Evolutionary conservation across 2,329 filamentous ascomycete species (phyloP).

Genomic region (Blastomyces gilchristii): DNA sequence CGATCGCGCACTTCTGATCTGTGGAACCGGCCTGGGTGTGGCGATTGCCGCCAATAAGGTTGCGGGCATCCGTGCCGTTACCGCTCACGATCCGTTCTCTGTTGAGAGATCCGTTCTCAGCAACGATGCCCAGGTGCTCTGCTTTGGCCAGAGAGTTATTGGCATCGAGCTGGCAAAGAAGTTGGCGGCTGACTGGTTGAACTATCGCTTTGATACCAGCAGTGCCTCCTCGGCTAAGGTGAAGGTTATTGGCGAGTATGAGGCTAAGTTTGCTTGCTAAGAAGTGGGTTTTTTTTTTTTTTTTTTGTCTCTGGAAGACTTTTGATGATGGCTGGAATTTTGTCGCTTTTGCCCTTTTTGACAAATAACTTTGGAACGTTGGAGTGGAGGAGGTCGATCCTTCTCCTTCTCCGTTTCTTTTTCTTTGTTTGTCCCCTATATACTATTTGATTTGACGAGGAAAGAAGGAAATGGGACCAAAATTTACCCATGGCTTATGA

Average conservation of each 20-base stretch:
- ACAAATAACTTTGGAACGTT: neutral
- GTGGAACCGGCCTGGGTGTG: constrained; percentile 76
- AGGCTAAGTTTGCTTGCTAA: constrained; percentile 26
- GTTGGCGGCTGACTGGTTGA: constrained; percentile 70
- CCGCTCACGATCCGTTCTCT: constrained; percentile 75
- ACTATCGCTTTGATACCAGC: constrained; percentile 64
- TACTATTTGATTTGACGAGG: neutral
- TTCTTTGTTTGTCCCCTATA: neutral
- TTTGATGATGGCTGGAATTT: neutral
- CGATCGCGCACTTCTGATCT: constrained; percentile 72
- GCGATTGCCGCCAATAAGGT: constrained; percentile 87
- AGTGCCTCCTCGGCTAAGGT: constrained; percentile 55
- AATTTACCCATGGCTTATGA: neutral
- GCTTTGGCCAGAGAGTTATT: constrained; percentile 74
- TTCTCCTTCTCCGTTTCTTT: neutral
- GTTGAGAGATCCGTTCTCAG: constrained; percentile 71
- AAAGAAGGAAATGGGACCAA: neutral
- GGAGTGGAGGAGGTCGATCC: neutral
- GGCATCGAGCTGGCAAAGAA: constrained; percentile 70
- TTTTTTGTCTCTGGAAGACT: neutral
- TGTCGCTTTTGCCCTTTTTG: neutral
- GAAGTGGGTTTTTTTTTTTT: no score
- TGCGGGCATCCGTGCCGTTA: constrained; percentile 73
- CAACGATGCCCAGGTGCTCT: constrained; percentile 80
- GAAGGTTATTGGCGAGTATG: constrained; percentile 38